Percentiles rank a stretch among this genome's conserved stretches.
Conservation (phyloP, 805 yeast genomes). For the Teunomyces gatunensis region DNA sequence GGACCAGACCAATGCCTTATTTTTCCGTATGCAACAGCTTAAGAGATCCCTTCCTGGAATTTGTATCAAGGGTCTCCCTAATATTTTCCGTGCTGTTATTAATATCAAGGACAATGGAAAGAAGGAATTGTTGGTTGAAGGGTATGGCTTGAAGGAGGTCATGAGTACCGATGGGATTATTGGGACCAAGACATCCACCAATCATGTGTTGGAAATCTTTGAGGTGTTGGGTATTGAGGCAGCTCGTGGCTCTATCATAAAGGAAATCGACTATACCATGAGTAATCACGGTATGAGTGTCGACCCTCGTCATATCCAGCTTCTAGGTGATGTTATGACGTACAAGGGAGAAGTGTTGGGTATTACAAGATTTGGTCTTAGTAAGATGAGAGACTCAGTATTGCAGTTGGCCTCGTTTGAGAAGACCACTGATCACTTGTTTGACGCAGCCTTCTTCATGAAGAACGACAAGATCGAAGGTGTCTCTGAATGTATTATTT, state of each 20-base stretch:
- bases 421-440: slow-evolving; percentile 96
- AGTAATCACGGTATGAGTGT: slow-evolving; percentile 99
- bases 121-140: slow-evolving; percentile 93
- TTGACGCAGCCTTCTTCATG: slow-evolving; percentile 98
- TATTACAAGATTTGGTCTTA: slow-evolving; percentile 94
- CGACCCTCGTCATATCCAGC: slow-evolving; percentile 98
- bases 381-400: slow-evolving; percentile 98
- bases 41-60: slow-evolving; percentile 82
- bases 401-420: slow-evolving; percentile 96
- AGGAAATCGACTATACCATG: slow-evolving; percentile 97
- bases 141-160: slow-evolving; percentile 92
- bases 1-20: slow-evolving; percentile 50
- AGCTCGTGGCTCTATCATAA: slow-evolving; percentile 87
- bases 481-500: slow-evolving; percentile 93
- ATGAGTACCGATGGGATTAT: slow-evolving; percentile 97
- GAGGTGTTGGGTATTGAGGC: slow-evolving; percentile 96
- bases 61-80: slow-evolving; percentile 90
- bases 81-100: slow-evolving; percentile 93
- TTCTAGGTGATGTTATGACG: slow-evolving; percentile 97
- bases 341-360: slow-evolving; percentile 98
- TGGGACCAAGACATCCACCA: slow-evolving; percentile 82
- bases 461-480: slow-evolving; percentile 95
- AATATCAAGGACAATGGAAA: slow-evolving; percentile 83
- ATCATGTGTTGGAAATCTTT: slow-evolving; percentile 87
- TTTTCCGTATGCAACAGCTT: slow-evolving; percentile 85